Evolutionary conservation across 2,329 filamentous ascomycete species (phyloP), one percentile per base, ranked within the genome.

Genomic region (Sordariomycetes sp.): DNA sequence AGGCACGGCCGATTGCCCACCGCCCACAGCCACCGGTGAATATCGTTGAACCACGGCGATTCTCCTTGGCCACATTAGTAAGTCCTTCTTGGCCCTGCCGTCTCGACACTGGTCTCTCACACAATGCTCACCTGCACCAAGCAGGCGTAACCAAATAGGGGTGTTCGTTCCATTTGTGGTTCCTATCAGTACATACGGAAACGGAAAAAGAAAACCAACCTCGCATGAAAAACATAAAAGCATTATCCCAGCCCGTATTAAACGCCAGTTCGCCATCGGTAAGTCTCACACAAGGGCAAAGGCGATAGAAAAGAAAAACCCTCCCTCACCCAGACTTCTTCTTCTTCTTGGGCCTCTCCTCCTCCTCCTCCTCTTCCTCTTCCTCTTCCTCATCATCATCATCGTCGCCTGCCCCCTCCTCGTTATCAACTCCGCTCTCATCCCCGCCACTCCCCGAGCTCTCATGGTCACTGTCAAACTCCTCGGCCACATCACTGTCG

Each of bases 401-500:
- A 1, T 69, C 70, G 10, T 71, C 76, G 1, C 72, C 72, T 5
- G 75, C 76, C 1, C 72, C 72, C 5, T 75, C 76, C 4, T 79
- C 73, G 22, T 74, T 66, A 25, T 74, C 77, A 2, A 77, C 76
- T 14, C 76, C 79, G 32, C 75, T 77, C 60, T 79, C 78, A 37
- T 24, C 56, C 8, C 71, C 72, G 10, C 65, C 77, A 35, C 74
- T 79, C 14, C 88, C 90, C 55, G 85, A 89, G 68, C 90, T 96
- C 69, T 96, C 90, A 68, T 97, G 93, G 53, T 83, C 87, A 57
- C 89, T 93, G 72, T 99, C 94, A 65, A 85, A 99, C 70, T 99
- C 95, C 72, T 99, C 94, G 1, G 93, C 94, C 2, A 97, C 92
- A 64, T 99, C 94, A 57, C 89, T 95, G 63, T 99, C 94, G 16